Evolutionary conservation across 208 protist species (phyloP), one percentile per base, ranked within the genome.

Genomic region (Trypanosoma vivax): DNA sequence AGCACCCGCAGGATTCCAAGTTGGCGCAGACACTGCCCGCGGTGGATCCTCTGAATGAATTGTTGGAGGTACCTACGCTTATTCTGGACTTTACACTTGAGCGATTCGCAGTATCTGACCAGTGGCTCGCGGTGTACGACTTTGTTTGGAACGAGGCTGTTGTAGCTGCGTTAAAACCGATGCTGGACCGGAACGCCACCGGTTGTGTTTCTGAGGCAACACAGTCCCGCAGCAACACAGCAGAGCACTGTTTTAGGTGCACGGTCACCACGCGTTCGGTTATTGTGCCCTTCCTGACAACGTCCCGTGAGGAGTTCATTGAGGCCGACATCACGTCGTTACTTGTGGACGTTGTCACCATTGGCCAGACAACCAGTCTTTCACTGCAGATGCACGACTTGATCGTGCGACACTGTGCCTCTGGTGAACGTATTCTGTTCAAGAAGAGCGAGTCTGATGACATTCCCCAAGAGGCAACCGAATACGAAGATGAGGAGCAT

Each of bases 81-180:
- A 74, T 79, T 2, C 53, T 83, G 33, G 75, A 86, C 29, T 90
- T 95, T 40, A 88, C 83, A 18, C 64, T 95, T 27, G 60, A 72
- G 45, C 81, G 82, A n/a, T 78, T 95, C 35, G 76, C 83, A 34
- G 53, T 95, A 16, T 89, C 83, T 5, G 76, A 85, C 47, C 83
- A 90, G 66, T 95, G 88, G 88, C 68, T 90, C 37, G 67, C 60
- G 28, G 49, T 92, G 28, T 81, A 84, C 64, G 84, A 95, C 50
- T 73, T 76, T 47, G 51, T 87, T 37, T 84, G 71, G 60, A 88
- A 90, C 61, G 81, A 90, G 60, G 58, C 62, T 2, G 70, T 91
- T 10, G 23, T 72, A 38, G 42, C 51, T 5, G 87, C 76, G 16
- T 70, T 73, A 48, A 47, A 57, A 13, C 66, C 70, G 6, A 53